These are phyloP conservation scores for Venturia oleaginea DNA, from an alignment of 2,329 filamentous ascomycete species.

Conservation along the genomic window DNA sequence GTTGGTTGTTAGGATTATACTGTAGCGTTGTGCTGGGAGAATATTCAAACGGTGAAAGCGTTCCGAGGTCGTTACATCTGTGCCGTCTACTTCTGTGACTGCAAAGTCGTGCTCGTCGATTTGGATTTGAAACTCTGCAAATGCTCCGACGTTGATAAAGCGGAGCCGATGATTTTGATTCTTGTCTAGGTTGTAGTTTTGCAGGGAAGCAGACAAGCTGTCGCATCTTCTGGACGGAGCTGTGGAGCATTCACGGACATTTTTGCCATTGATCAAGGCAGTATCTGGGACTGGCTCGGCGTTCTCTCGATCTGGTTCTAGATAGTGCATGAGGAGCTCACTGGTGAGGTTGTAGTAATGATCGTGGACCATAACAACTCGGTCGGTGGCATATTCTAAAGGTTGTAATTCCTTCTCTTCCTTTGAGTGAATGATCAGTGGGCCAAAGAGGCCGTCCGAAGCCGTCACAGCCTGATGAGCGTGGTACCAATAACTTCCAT, in stretches of 20 bases:
- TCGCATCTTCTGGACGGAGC: not conserved
- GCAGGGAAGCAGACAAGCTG: not conserved
- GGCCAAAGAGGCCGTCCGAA: constrained; percentile 59
- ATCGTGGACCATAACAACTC: constrained; percentile 21
- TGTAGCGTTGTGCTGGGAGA: constrained; percentile 6
- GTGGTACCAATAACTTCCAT: constrained; percentile 59
- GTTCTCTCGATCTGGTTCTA: constrained; percentile 3
- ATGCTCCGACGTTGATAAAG: constrained; percentile 10
- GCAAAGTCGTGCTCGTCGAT: constrained; percentile 9
- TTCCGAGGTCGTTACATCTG: constrained; percentile 21
- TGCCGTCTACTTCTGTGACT: constrained; percentile 11
- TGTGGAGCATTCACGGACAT: not conserved
- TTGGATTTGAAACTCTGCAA: constrained; percentile 9
- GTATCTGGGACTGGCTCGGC: constrained; percentile 9
- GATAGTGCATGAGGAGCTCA: constrained; percentile 5
- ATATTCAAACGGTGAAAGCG: constrained; percentile 6
- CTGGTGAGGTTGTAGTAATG: constrained; percentile 7
- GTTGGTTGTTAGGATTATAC: constrained; percentile 1
- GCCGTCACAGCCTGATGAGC: constrained; percentile 56
- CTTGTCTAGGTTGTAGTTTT: constrained; percentile 17
- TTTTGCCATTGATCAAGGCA: constrained; percentile 10
- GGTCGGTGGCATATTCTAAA: constrained; percentile 41
- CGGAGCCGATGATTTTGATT: not conserved
- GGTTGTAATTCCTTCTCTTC: constrained; percentile 36
- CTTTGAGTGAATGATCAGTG: constrained; percentile 41